Evolutionary conservation across 1,284 basidiomycete species (phyloP).

Genomic region (Ustilago bromivora): DNA sequence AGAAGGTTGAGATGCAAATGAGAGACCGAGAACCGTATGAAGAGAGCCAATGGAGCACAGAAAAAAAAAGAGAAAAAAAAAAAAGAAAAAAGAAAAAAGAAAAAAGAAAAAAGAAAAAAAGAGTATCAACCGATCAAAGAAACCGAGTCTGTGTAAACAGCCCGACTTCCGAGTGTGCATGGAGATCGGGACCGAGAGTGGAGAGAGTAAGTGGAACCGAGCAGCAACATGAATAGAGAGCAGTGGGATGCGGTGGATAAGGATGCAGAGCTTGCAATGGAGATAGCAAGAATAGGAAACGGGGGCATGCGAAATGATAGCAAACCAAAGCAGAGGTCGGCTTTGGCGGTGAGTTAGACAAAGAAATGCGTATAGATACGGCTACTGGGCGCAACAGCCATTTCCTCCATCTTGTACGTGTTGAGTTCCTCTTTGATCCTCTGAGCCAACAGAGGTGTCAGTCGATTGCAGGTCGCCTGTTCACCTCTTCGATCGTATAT

Average conservation of each 20-base stretch:
- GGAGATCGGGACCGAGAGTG: not conserved
- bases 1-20: constrained; percentile 18
- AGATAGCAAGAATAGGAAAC: not conserved
- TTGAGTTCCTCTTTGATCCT: constrained; percentile 85
- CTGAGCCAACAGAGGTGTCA: constrained; percentile 93
- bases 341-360: constrained; percentile 30
- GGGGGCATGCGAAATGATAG: constrained; percentile 1
- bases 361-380: constrained; percentile 69
- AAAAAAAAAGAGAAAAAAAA: not conserved
- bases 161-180: not conserved
- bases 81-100: not conserved
- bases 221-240: not conserved
- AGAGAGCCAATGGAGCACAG: constrained; percentile 2
- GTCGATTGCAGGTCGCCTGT: constrained; percentile 93
- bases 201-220: not conserved
- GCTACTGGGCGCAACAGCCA: constrained; percentile 82
- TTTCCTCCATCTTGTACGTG: constrained; percentile 97
- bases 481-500: constrained; percentile 95
- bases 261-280: not conserved
- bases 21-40: constrained; percentile 9
- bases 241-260: not conserved
- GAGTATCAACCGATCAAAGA: not conserved
- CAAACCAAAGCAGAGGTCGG: not conserved
- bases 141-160: not conserved
- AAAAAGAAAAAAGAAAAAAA: not conserved